Conservation (phyloP, 306 rosid species). For the Prosopis cineraria region DNA sequence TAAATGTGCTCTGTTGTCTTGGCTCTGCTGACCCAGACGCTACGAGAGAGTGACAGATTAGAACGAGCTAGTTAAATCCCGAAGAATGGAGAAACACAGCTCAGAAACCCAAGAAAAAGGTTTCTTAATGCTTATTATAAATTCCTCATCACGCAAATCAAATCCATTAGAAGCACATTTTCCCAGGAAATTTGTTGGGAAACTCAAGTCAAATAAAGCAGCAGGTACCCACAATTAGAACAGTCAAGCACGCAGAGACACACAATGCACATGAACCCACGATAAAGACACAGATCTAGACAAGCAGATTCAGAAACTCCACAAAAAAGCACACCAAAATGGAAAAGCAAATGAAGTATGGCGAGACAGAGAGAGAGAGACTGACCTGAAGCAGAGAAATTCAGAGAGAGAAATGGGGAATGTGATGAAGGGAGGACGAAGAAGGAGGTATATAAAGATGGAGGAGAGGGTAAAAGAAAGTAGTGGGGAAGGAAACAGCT, state of each 20-base stretch:
- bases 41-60: background rate
- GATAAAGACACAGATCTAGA: slow-evolving; percentile 60
- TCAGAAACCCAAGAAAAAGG: slow-evolving; percentile 25
- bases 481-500: slow-evolving; percentile 22
- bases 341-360: background rate
- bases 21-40: background rate
- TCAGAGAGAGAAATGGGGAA: slow-evolving; percentile 52
- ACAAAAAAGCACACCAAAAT: background rate
- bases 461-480: slow-evolving; percentile 20
- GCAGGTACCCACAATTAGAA: slow-evolving; percentile 6
- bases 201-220: slow-evolving; percentile 36
- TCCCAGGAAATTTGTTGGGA: slow-evolving; percentile 25
- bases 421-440: slow-evolving; percentile 18
- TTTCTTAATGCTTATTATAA: background rate
- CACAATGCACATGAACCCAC: slow-evolving; percentile 42
- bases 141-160: background rate
- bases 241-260: slow-evolving; percentile 35
- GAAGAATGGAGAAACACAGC: slow-evolving; percentile 29
- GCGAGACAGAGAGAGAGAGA: background rate
- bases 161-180: slow-evolving; percentile 11
- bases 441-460: slow-evolving; percentile 53
- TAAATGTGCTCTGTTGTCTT: slow-evolving; percentile 2
- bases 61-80: background rate
- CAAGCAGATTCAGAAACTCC: slow-evolving; percentile 30
- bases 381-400: slow-evolving; percentile 69